These are phyloP conservation scores for Aaosphaeria pasadenensis DNA, from an alignment of 2,329 filamentous ascomycete genomes.

Conservation along the genomic window DNA sequence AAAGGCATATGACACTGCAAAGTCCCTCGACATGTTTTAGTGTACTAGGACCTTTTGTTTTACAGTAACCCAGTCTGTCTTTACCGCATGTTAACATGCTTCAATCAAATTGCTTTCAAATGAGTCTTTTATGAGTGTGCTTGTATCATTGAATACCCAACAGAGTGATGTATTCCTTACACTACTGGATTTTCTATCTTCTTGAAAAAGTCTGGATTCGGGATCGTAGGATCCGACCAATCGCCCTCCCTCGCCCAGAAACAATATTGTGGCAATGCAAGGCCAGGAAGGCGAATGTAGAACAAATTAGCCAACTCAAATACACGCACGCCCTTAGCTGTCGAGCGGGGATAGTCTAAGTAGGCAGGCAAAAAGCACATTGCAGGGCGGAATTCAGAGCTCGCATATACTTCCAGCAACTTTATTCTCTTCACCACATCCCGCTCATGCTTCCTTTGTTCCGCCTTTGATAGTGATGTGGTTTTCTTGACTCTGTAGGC, in stretches of 20 bases:
- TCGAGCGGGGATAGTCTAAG: slow-evolving; percentile 12
- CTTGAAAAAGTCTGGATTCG: slow-evolving; percentile 7
- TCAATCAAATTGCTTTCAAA: no score
- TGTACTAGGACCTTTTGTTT: no score
- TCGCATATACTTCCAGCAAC: slow-evolving; percentile 18
- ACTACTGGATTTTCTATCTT: no score
- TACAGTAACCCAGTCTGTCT: no score
- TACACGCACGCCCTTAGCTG: not conserved
- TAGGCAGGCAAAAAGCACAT: slow-evolving; percentile 25
- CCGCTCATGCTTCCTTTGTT: slow-evolving; percentile 1
- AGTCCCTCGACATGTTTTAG: no score
- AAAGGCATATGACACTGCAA: no score
- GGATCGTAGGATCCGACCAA: slow-evolving; percentile 18
- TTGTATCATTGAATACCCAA: no score
- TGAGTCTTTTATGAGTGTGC: no score
- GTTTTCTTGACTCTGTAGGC: not conserved
- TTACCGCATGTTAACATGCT: no score
- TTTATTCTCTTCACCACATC: slow-evolving; percentile 6
- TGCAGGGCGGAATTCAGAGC: slow-evolving; percentile 15
- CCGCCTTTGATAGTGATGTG: not conserved
- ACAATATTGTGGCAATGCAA: slow-evolving; percentile 30
- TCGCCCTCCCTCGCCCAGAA: slow-evolving; percentile 23
- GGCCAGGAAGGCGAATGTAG: slow-evolving; percentile 24
- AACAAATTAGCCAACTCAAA: slow-evolving; percentile 17
- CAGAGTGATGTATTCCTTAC: no score